Evolutionary conservation across 371 early-diverging fungal genomes (phyloP).

Genomic region (Nematocida ironsii): DNA sequence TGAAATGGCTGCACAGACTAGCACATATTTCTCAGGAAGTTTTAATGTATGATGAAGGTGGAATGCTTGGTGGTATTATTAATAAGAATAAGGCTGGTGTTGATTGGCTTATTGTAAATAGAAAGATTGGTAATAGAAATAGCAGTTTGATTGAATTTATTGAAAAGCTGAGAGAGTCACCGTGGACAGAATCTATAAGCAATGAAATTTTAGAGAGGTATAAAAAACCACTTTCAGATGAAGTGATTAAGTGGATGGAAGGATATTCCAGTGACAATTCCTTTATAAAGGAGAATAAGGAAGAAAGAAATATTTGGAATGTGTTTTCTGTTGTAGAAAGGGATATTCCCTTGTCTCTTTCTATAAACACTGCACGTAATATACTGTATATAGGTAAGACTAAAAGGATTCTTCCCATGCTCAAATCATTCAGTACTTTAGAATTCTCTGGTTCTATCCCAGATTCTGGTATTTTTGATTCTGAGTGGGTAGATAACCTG

Average conservation of each 20-base stretch:
- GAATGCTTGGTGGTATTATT: neutral
- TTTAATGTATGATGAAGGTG: neutral
- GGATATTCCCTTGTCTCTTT: constrained; percentile 14
- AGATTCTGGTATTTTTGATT: constrained; percentile 8
- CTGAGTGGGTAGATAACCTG: neutral
- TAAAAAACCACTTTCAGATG: constrained; percentile 6
- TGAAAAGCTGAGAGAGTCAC: constrained; percentile 9
- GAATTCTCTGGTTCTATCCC: neutral
- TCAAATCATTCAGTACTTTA: neutral
- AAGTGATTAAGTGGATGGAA: constrained; percentile 31
- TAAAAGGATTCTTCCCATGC: constrained; percentile 11
- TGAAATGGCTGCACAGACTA: constrained; percentile 30
- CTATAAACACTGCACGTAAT: neutral
- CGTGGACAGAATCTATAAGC: constrained; percentile 24
- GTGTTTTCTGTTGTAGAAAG: constrained; percentile 2
- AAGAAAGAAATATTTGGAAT: neutral
- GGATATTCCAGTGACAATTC: neutral
- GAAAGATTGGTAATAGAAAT: no score
- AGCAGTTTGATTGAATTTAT: neutral
- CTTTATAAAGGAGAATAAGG: constrained; percentile 25
- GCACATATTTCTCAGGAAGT: constrained; percentile 29
- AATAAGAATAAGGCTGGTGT: neutral
- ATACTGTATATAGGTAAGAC: constrained; percentile 33
- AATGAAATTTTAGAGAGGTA: constrained; percentile 18
- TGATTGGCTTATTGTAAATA: neutral